These are phyloP conservation scores for Uronychia binucleata DNA, from an alignment of 73 alveolate species.

Conservation along the genomic window DNA sequence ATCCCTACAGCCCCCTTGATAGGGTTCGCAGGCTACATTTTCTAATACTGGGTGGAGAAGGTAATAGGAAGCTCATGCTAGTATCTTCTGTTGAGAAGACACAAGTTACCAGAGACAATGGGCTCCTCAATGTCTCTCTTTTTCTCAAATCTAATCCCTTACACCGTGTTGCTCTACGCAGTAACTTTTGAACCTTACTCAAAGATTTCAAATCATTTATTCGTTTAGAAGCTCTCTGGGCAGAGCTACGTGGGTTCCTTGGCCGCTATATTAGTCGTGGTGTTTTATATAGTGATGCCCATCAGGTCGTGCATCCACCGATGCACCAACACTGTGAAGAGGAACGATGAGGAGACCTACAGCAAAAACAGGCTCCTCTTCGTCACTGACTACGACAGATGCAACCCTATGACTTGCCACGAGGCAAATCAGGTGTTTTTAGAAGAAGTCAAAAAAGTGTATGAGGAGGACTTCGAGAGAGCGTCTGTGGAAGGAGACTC, in stretches of 20 bases:
- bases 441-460: background rate
- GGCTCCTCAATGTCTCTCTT: constrained; percentile 48
- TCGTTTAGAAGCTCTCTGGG: background rate
- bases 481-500: background rate
- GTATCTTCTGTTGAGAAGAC: constrained; percentile 57
- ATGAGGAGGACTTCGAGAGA: background rate
- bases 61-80: constrained; percentile 2
- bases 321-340: background rate
- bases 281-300: constrained; percentile 32
- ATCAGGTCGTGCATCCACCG: constrained; percentile 11
- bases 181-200: no score
- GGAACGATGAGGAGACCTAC: constrained; percentile 16
- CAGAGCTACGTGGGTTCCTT: background rate
- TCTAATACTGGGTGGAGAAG: constrained; percentile 66
- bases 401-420: constrained; percentile 55
- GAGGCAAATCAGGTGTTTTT: constrained; percentile 14
- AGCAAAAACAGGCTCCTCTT: constrained; percentile 4
- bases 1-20: constrained; percentile 50
- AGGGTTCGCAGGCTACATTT: constrained; percentile 22
- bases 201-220: background rate
- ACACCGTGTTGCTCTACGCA: constrained; percentile 23
- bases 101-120: constrained; percentile 50
- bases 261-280: background rate
- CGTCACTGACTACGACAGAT: constrained; percentile 63
- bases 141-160: constrained; percentile 52